Conservation (phyloP, 768 basidiomycete genomes). For the Trametes elegans region DNA sequence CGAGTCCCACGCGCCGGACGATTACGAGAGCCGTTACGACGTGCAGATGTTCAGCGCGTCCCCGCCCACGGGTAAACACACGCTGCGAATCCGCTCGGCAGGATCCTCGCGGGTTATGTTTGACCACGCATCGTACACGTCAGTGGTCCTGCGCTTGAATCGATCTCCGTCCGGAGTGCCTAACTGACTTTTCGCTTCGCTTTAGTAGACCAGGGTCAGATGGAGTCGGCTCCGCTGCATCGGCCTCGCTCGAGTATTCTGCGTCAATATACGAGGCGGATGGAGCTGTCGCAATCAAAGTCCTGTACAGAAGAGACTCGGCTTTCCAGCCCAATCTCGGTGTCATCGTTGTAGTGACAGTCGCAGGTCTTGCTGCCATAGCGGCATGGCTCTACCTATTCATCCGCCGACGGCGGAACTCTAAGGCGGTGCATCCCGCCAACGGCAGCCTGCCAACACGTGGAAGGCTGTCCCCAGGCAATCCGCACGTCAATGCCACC, state of each 20-base stretch:
- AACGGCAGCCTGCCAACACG: neutral
- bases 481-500: neutral
- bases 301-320: neutral
- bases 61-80: conserved; percentile 1
- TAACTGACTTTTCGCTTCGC: neutral
- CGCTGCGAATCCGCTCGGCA: conserved; percentile 10
- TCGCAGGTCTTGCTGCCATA: neutral
- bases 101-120: conserved; percentile 9
- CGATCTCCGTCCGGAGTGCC: no score
- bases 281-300: neutral
- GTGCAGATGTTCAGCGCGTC: conserved; percentile 1
- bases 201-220: conserved; percentile 1
- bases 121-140: conserved; percentile 12
- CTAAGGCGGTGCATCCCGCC: no score
- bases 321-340: neutral
- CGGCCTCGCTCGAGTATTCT: neutral
- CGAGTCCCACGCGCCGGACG: neutral
- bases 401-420: conserved; percentile 1
- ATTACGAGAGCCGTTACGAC: neutral
- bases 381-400: neutral
- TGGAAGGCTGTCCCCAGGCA: neutral
- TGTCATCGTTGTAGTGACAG: neutral
- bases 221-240: neutral
- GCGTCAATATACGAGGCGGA: neutral
- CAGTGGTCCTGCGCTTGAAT: neutral